These are phyloP conservation scores for Neonectria sp. DNA, from an alignment of 2,329 filamentous ascomycete genomes.

Conservation along the genomic window DNA sequence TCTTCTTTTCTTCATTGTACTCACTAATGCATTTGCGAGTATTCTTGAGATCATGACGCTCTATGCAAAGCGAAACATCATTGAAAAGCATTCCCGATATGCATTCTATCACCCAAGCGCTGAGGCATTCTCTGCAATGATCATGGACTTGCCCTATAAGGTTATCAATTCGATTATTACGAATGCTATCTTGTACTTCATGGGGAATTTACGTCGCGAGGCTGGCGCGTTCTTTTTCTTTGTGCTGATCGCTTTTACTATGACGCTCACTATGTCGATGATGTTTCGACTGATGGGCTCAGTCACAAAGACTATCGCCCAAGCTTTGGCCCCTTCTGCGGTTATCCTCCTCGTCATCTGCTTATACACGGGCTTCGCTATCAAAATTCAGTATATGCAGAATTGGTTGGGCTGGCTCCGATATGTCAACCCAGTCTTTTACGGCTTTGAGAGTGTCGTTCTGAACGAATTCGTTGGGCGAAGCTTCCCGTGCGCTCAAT, in stretches of 20 bases:
- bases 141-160: constrained; percentile 21
- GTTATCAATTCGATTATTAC: constrained; percentile 51
- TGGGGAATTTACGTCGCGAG: constrained; percentile 71
- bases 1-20: constrained; percentile 64
- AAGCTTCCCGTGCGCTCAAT: neutral
- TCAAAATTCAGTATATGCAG: constrained; percentile 6
- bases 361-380: constrained; percentile 55
- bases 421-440: constrained; percentile 73
- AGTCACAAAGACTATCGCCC: constrained; percentile 34
- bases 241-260: constrained; percentile 55
- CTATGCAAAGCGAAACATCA: constrained; percentile 43
- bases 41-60: constrained; percentile 41
- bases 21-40: constrained; percentile 62
- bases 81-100: constrained; percentile 49
- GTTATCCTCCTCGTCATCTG: constrained; percentile 64
- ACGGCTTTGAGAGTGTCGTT: constrained; percentile 52
- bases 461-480: constrained; percentile 22
- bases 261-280: constrained; percentile 34
- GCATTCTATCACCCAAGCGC: constrained; percentile 46
- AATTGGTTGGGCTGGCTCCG: constrained; percentile 68
- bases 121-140: constrained; percentile 22
- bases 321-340: constrained; percentile 65
- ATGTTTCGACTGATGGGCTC: constrained; percentile 37
- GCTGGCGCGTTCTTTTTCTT: constrained; percentile 73
- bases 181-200: constrained; percentile 69